These are phyloP conservation scores for Nepenthes gracilis DNA, from an alignment of 148 eudicot species.

Conservation along the genomic window DNA sequence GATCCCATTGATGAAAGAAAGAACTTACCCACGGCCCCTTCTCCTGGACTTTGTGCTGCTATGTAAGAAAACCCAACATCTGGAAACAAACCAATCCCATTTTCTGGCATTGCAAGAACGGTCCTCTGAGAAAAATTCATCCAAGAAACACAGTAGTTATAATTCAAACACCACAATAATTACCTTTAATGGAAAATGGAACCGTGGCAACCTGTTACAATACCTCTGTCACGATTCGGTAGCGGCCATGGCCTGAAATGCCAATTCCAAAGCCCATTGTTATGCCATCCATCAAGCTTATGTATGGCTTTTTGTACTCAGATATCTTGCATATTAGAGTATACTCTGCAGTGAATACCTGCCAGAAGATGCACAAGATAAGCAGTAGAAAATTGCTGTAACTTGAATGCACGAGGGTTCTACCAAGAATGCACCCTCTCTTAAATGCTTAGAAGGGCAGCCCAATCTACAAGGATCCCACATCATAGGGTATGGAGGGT, in stretches of 20 bases:
- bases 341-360: conserved; percentile 86
- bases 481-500: no score
- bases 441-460: no score
- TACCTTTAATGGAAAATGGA: not conserved
- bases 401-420: no score
- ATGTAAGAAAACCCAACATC: conserved; percentile 96
- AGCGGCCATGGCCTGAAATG: conserved; percentile 89
- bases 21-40: conserved; percentile 77
- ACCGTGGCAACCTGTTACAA: not conserved
- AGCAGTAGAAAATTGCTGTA: no score
- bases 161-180: not conserved
- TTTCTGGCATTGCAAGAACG: conserved; percentile 97
- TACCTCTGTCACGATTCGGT: conserved; percentile 92
- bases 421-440: no score
- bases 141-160: conserved; percentile 2
- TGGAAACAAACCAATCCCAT: conserved; percentile 95
- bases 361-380: conserved; percentile 7
- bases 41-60: conserved; percentile 88
- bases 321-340: conserved; percentile 83
- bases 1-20: not conserved
- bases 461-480: no score
- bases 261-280: conserved; percentile 99
- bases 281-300: conserved; percentile 92
- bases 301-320: conserved; percentile 84
- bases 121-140: conserved; percentile 48